These are phyloP conservation scores for Salix caprea DNA, from an alignment of 345 rosid genomes.

Conservation along the genomic window DNA sequence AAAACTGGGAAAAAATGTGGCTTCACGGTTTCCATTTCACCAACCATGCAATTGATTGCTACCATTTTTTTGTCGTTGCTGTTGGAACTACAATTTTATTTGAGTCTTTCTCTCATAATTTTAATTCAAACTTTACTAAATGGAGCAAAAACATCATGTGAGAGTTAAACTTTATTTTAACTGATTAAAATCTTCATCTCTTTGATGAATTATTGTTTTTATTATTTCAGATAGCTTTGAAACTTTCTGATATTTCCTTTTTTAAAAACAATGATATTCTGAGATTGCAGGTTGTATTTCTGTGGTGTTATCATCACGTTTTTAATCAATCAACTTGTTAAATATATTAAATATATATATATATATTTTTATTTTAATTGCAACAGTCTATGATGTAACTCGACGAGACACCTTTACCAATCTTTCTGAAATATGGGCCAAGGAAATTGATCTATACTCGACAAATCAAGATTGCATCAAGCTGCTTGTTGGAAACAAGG, in stretches of 20 bases:
- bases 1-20: background rate
- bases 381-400: constrained; percentile 82
- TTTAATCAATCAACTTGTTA: background rate
- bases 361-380: background rate
- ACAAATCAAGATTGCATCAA: constrained; percentile 92
- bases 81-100: background rate
- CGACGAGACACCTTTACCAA: constrained; percentile 89
- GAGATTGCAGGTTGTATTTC: background rate
- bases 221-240: background rate
- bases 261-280: background rate
- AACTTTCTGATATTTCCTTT: background rate
- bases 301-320: background rate
- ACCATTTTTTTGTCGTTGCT: background rate
- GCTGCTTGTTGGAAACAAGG: constrained; percentile 98
- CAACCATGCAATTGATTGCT: background rate
- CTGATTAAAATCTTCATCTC: background rate
- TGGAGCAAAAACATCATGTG: background rate
- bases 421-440: constrained; percentile 89
- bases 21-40: background rate
- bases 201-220: background rate
- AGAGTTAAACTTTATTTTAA: background rate
- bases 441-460: constrained; percentile 84
- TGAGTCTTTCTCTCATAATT: background rate
- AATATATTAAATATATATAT: background rate
- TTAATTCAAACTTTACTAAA: background rate